Percentiles rank a stretch among this genome's conserved stretches.
Conservation (phyloP, 192 early-diverging fungal species). For the Coemansia nantahalensis region DNA sequence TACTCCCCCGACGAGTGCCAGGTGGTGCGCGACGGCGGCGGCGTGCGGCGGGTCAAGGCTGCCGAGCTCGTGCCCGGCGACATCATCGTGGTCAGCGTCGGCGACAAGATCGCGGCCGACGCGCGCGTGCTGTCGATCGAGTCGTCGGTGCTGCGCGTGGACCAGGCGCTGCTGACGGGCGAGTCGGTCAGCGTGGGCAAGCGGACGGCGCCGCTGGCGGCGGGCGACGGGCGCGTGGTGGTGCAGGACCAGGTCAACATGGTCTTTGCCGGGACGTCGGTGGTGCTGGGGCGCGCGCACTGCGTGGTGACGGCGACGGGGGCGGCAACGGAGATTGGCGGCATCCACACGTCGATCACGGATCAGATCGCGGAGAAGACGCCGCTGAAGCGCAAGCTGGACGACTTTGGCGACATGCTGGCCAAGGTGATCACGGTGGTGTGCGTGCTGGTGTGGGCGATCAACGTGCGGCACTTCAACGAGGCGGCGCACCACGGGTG, state of each 20-base stretch:
- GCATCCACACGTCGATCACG: conserved; percentile 86
- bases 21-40: conserved; percentile 74
- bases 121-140: conserved; percentile 76
- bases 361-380: conserved; percentile 88
- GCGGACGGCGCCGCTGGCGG: conserved; percentile 55
- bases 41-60: conserved; percentile 64
- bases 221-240: conserved; percentile 55
- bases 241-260: conserved; percentile 98
- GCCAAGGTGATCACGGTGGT: conserved; percentile 65
- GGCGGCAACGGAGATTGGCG: conserved; percentile 88
- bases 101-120: conserved; percentile 97
- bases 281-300: conserved; percentile 84
- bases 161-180: conserved; percentile 95
- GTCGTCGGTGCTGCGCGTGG: conserved; percentile 85
- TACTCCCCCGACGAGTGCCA: conserved; percentile 96
- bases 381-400: conserved; percentile 91
- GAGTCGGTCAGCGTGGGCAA: conserved; percentile 93
- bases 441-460: conserved; percentile 93
- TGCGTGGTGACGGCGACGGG: conserved; percentile 90
- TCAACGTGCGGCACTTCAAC: conserved; percentile 97
- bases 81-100: conserved; percentile 86
- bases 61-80: conserved; percentile 94
- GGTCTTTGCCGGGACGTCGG: conserved; percentile 95
- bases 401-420: conserved; percentile 91
- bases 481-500: conserved; percentile 87